Evolutionary conservation across 202 grass and related monocot genomes (phyloP).

Genomic region (Cymbopogon flexuosus): DNA sequence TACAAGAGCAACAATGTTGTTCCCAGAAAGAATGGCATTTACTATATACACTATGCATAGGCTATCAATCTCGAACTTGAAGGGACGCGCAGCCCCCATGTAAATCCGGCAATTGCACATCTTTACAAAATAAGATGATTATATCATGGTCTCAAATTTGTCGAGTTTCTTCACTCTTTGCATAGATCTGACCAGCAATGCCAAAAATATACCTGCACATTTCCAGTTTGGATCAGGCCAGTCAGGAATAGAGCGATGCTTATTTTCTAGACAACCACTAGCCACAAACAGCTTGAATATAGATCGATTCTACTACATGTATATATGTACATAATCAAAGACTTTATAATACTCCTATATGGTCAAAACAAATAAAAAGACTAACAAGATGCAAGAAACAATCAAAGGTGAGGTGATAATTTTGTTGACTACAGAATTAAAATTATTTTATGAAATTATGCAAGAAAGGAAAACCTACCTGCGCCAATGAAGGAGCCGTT

Average conservation of each 20-base stretch:
- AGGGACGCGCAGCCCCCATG: background rate
- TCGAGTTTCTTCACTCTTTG: constrained; percentile 78
- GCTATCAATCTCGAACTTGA: constrained; percentile 16
- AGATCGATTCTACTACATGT: background rate
- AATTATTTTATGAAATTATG: background rate
- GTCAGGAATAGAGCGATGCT: background rate
- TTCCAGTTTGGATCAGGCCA: constrained; percentile 18
- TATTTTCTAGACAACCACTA: background rate
- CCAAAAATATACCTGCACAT: constrained; percentile 68
- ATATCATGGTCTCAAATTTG: constrained; percentile 89
- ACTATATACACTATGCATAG: constrained; percentile 13
- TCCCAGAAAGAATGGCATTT: constrained; percentile 17
- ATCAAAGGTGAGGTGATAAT: background rate
- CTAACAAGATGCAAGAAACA: background rate
- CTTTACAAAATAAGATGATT: background rate
- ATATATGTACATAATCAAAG: background rate
- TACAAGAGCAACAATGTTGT: constrained; percentile 10
- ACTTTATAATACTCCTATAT: background rate
- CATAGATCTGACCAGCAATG: constrained; percentile 60
- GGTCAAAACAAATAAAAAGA: background rate
- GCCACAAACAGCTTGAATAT: background rate
- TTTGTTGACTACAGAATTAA: background rate
- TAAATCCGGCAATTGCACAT: background rate
- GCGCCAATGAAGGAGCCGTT: constrained; percentile 67
- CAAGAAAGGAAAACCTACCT: constrained; percentile 42